phyloP scores from a whole-genome alignment of 495 filamentous ascomycete species.

The Talaromyces stipitatus region DNA sequence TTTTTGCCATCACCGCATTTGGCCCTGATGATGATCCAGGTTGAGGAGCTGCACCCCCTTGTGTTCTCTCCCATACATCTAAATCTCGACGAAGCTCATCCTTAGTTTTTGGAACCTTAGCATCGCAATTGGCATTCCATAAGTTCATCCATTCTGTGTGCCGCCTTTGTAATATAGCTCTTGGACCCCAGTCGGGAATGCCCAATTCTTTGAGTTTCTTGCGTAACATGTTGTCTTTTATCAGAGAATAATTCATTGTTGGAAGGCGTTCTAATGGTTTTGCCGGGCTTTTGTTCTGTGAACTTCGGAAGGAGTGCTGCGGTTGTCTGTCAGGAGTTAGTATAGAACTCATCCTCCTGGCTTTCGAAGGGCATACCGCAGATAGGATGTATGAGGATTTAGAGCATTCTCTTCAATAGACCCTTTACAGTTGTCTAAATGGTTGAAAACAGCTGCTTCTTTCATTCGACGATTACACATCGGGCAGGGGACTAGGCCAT shows the following conservation, averaged over 20 bases:
- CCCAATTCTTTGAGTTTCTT: constrained; percentile 79
- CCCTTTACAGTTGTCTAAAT: constrained; percentile 59
- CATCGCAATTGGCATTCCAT: constrained; percentile 96
- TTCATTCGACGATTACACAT: constrained; percentile 76
- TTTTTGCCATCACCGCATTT: constrained; percentile 59
- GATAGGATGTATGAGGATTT: background rate
- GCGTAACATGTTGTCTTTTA: constrained; percentile 66
- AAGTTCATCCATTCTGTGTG: constrained; percentile 92
- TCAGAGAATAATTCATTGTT: constrained; percentile 68
- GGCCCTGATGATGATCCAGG: constrained; percentile 14
- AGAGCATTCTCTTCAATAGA: constrained; percentile 13
- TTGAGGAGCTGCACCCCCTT: constrained; percentile 34
- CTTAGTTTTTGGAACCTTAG: constrained; percentile 59
- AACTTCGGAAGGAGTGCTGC: background rate
- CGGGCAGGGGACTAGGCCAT: constrained; percentile 76
- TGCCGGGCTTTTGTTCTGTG: background rate
- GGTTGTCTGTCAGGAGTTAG: background rate
- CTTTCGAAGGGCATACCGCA: constrained; percentile 15
- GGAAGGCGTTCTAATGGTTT: constrained; percentile 57
- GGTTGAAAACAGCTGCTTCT: constrained; percentile 58
- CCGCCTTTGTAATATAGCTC: constrained; percentile 61
- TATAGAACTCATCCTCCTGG: background rate
- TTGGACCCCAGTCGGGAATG: constrained; percentile 62
- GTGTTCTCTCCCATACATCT: constrained; percentile 75
- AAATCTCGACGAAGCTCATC: constrained; percentile 67